Conservation (phyloP, 306 rosid species). For the Cicer pinnatifidum region DNA sequence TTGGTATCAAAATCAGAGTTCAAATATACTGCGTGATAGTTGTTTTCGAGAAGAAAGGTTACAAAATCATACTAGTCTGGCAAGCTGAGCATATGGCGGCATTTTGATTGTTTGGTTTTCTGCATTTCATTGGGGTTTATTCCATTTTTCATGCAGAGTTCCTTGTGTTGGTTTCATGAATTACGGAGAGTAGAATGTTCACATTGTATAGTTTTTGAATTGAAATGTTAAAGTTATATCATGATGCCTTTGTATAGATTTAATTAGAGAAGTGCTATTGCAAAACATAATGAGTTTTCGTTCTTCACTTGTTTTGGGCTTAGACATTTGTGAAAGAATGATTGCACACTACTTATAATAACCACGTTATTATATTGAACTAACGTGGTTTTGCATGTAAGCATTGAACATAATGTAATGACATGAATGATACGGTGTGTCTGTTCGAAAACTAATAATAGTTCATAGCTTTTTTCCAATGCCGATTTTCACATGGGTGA, state of each 20-base stretch:
- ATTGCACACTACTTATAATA: background rate
- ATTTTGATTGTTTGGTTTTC: constrained; percentile 39
- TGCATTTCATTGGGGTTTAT: constrained; percentile 39
- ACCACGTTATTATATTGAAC: background rate
- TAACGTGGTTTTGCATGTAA: background rate
- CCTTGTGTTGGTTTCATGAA: constrained; percentile 27
- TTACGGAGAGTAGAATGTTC: background rate
- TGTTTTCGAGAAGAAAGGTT: constrained; percentile 50
- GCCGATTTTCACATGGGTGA: background rate
- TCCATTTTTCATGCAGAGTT: constrained; percentile 43
- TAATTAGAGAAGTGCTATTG: background rate
- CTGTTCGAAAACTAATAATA: background rate
- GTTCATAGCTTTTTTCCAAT: background rate
- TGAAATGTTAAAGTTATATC: background rate
- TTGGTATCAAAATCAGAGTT: constrained; percentile 34
- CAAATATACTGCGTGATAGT: constrained; percentile 41
- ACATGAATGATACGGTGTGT: background rate
- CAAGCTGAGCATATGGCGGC: constrained; percentile 37
- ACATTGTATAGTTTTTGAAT: background rate
- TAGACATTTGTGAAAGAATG: background rate
- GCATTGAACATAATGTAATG: background rate
- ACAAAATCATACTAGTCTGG: constrained; percentile 41
- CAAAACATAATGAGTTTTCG: background rate
- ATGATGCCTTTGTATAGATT: constrained; percentile 1
- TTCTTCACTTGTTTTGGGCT: background rate